Evolutionary conservation across 2,329 filamentous ascomycete species (phyloP).

Genomic region (Tothia fuscella): DNA sequence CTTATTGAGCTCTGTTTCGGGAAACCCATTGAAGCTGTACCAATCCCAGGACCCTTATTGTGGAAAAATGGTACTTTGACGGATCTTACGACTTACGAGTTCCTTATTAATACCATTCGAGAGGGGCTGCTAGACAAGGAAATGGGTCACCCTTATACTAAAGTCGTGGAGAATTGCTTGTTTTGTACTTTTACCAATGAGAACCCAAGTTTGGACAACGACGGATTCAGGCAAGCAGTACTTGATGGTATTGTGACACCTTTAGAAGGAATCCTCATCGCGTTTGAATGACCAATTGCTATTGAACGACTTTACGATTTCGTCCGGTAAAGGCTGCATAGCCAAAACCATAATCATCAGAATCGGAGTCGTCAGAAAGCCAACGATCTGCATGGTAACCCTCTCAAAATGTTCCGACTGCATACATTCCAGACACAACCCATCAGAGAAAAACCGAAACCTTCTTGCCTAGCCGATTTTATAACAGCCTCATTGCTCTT

Average conservation of each 20-base stretch:
- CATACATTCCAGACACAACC: constrained; percentile 1
- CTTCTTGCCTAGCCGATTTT: background rate
- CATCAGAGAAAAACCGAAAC: background rate
- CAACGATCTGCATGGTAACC: too few relatives aligned
- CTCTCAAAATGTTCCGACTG: too few relatives aligned
- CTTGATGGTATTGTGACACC: constrained; percentile 3
- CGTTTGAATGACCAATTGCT: constrained; percentile 1
- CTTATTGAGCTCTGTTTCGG: constrained; percentile 12
- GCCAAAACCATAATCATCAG: too few relatives aligned
- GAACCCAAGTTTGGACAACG: background rate
- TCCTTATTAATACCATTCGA: background rate
- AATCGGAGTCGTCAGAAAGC: too few relatives aligned
- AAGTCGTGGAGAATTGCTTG: background rate
- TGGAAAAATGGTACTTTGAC: background rate
- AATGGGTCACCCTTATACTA: background rate
- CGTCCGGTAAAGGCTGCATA: too few relatives aligned
- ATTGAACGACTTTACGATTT: too few relatives aligned
- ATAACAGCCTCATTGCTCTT: background rate
- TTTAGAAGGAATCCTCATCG: constrained; percentile 7
- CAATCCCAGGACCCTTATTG: background rate
- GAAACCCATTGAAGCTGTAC: constrained; percentile 5
- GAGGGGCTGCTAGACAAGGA: constrained; percentile 3
- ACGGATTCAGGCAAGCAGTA: constrained; percentile 6
- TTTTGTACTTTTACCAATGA: constrained; percentile 5
- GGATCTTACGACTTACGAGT: background rate